Percentiles rank a stretch among this genome's conserved stretches.
Evolutionary conservation across 176 grass and related monocot genomes (phyloP).

Genomic region (Aegilops bicornis): DNA sequence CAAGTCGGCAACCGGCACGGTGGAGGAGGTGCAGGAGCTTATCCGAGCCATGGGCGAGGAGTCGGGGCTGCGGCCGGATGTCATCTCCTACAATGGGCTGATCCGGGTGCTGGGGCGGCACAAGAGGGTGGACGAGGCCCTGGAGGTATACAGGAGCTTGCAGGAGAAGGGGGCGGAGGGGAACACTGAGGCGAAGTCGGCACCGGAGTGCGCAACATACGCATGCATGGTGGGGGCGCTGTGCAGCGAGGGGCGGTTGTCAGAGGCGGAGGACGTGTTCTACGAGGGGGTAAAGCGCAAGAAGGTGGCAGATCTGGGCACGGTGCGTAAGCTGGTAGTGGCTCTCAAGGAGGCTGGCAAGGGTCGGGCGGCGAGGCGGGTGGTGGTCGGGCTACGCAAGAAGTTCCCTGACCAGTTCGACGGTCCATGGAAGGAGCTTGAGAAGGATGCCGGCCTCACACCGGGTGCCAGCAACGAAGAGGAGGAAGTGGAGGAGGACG

Average conservation of each 20-base stretch:
- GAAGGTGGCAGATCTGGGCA: constrained; percentile 39
- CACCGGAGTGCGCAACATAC: constrained; percentile 33
- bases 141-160: constrained; percentile 36
- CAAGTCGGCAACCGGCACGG: constrained; percentile 37
- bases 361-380: constrained; percentile 43
- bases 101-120: constrained; percentile 34
- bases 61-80: constrained; percentile 25
- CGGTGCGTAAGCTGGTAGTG: constrained; percentile 30
- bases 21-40: constrained; percentile 52
- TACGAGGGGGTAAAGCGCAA: constrained; percentile 32
- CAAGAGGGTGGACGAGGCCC: constrained; percentile 26
- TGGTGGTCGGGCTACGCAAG: constrained; percentile 45
- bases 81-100: constrained; percentile 32
- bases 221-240: constrained; percentile 23
- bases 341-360: constrained; percentile 39
- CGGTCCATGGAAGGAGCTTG: constrained; percentile 46
- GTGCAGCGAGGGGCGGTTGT: constrained; percentile 28
- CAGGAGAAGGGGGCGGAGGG: constrained; percentile 4
- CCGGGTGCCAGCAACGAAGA: background rate
- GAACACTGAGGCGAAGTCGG: background rate
- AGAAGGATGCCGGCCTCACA: background rate
- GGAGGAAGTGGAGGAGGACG: background rate
- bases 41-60: constrained; percentile 47
- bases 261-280: constrained; percentile 47
- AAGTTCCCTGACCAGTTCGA: constrained; percentile 42